phyloP scores from a whole-genome alignment of 2,329 filamentous ascomycete genomes.

The Botrytis fabae region DNA sequence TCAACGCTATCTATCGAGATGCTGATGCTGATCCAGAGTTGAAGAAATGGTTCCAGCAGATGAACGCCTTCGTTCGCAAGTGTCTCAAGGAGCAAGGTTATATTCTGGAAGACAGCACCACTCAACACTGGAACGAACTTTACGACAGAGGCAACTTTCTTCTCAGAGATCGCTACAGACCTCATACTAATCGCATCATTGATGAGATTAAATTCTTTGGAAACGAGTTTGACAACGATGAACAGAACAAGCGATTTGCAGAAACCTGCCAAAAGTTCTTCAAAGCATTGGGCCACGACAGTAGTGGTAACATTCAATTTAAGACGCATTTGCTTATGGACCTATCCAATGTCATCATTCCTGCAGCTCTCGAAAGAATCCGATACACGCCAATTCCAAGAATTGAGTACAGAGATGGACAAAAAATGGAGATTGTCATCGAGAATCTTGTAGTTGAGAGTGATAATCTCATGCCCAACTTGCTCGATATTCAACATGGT shows the following conservation, averaged over 20 bases:
- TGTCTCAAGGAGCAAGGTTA: conserved; percentile 88
- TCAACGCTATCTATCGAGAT: conserved; percentile 82
- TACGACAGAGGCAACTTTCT: conserved; percentile 85
- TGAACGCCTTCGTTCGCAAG: conserved; percentile 77
- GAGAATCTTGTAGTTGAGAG: conserved; percentile 96
- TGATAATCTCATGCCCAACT: conserved; percentile 94
- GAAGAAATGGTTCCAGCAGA: conserved; percentile 80
- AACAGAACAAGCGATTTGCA: conserved; percentile 80
- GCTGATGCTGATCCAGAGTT: conserved; percentile 86
- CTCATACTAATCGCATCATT: conserved; percentile 80
- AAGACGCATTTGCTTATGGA: conserved; percentile 94
- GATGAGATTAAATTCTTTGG: conserved; percentile 90
- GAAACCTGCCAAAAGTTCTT: conserved; percentile 80
- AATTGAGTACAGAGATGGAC: conserved; percentile 81
- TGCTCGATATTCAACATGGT: conserved; percentile 78
- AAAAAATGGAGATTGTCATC: conserved; percentile 80
- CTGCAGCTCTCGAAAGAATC: conserved; percentile 76
- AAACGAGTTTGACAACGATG: conserved; percentile 85
- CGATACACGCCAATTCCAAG: conserved; percentile 91
- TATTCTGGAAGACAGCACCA: conserved; percentile 79
- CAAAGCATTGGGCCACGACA: conserved; percentile 83
- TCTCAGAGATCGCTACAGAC: conserved; percentile 82
- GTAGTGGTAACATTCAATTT: conserved; percentile 80
- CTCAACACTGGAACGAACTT: conserved; percentile 77
- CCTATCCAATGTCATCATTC: conserved; percentile 81